Evolutionary conservation across 2,329 filamentous ascomycete species (phyloP).

Genomic region (Paraphoma chrysanthemicola): DNA sequence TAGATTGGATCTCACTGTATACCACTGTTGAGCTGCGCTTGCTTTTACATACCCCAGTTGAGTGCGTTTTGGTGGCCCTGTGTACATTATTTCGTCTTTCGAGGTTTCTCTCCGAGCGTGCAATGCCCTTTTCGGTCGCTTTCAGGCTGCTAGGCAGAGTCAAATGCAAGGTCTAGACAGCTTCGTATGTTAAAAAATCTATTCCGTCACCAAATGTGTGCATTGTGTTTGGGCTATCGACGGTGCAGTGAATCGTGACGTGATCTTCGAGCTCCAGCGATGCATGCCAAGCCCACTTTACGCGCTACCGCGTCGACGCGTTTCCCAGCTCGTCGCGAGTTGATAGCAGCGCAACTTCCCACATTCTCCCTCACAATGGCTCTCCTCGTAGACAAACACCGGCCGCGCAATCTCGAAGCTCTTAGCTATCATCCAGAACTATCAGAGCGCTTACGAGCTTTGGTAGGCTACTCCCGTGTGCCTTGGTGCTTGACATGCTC

Average conservation of each 20-base stretch:
- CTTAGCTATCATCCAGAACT: constrained; percentile 90
- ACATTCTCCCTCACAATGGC: constrained; percentile 58
- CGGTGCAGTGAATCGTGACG: too few species aligned
- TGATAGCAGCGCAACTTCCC: constrained; percentile 7
- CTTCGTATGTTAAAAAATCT: neutral
- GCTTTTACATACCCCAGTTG: neutral
- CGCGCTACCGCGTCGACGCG: constrained; percentile 45
- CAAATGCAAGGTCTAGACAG: neutral
- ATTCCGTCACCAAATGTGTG: too few species aligned
- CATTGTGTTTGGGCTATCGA: too few species aligned
- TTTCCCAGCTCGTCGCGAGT: constrained; percentile 20
- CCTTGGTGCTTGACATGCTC: constrained; percentile 5
- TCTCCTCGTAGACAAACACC: constrained; percentile 69
- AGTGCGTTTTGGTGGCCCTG: neutral
- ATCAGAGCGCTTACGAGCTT: constrained; percentile 82
- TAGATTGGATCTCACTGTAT: constrained; percentile 3
- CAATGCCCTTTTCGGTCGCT: neutral
- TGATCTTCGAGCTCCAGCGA: too few species aligned
- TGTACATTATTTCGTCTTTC: neutral
- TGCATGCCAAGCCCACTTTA: constrained; percentile 36
- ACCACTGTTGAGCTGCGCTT: constrained; percentile 2
- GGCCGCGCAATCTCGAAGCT: constrained; percentile 75
- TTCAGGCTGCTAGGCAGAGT: neutral
- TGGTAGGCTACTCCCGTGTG: constrained; percentile 63
- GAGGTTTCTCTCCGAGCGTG: neutral